Evolutionary conservation across 805 yeast genomes (phyloP).

Genomic region (Vanderwaltozyma verrucispora): DNA sequence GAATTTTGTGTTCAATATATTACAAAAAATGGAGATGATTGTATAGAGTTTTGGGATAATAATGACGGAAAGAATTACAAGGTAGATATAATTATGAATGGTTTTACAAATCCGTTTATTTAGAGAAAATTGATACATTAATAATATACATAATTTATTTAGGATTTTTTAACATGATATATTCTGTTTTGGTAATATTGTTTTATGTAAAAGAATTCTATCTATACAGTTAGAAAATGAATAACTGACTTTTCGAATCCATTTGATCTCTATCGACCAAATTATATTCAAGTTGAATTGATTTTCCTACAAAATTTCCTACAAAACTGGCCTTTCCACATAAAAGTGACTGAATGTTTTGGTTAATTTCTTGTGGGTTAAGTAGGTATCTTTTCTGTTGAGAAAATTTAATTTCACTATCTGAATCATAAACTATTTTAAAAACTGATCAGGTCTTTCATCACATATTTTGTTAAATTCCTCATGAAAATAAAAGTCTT

Average conservation of each 20-base stretch:
- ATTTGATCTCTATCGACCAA: not conserved
- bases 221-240: no score
- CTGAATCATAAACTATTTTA: slow-evolving; percentile 30
- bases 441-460: not conserved
- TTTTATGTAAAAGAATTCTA: no score
- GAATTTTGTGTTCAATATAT: slow-evolving; percentile 24
- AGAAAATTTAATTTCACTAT: slow-evolving; percentile 42
- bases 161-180: no score
- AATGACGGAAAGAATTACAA: slow-evolving; percentile 21
- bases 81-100: slow-evolving; percentile 9
- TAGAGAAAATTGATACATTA: not conserved
- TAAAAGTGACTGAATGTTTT: not conserved
- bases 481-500: no score
- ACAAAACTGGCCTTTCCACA: not conserved
- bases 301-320: no score
- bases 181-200: no score
- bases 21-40: slow-evolving; percentile 10
- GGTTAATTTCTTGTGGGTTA: no score
- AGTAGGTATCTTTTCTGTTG: not conserved
- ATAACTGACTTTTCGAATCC: not conserved
- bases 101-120: not conserved
- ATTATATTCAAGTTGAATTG: not conserved
- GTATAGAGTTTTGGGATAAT: slow-evolving; percentile 23
- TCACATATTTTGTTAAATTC: not conserved
- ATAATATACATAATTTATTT: no score